Evolutionary conservation across 2,329 filamentous ascomycete genomes (phyloP).

Genomic region (Aspergillus tubingensis): DNA sequence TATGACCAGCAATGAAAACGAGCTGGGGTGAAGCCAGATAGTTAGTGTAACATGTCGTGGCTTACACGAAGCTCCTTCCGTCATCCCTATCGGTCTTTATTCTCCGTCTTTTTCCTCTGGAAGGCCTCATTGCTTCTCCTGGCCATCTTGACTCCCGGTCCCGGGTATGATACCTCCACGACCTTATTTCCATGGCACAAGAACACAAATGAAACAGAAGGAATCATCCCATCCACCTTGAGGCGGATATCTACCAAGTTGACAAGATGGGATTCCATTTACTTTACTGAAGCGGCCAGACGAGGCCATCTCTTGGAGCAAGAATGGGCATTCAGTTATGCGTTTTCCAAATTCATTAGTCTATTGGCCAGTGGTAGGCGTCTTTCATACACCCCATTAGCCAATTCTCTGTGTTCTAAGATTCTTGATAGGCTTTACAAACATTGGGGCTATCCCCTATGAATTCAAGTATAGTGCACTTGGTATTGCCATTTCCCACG

Average conservation of each 20-base stretch:
- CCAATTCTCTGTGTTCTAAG: not conserved
- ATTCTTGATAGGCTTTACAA: not conserved
- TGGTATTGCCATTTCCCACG: constrained; percentile 7
- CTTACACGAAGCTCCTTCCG: not conserved
- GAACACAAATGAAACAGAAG: not conserved
- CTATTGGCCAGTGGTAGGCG: not conserved
- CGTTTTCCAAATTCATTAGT: not conserved
- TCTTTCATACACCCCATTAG: too few species aligned
- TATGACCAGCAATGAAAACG: not conserved
- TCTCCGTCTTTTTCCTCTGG: constrained; percentile 1
- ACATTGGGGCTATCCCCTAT: not conserved
- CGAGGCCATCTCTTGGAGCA: constrained; percentile 13
- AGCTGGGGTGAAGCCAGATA: not conserved
- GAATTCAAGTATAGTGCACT: not conserved
- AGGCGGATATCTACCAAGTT: constrained; percentile 1
- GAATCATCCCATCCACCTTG: not conserved
- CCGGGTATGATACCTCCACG: constrained; percentile 14
- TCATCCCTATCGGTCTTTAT: constrained; percentile 1
- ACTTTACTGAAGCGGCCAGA: constrained; percentile 9
- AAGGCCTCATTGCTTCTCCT: constrained; percentile 8
- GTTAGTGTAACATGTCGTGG: not conserved
- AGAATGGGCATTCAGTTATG: constrained; percentile 14
- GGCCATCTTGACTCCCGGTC: constrained; percentile 2
- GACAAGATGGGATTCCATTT: constrained; percentile 13
- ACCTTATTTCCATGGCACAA: constrained; percentile 1